phyloP scores from a whole-genome alignment of 2,329 filamentous ascomycete genomes.

The Xylariaceae sp. region DNA sequence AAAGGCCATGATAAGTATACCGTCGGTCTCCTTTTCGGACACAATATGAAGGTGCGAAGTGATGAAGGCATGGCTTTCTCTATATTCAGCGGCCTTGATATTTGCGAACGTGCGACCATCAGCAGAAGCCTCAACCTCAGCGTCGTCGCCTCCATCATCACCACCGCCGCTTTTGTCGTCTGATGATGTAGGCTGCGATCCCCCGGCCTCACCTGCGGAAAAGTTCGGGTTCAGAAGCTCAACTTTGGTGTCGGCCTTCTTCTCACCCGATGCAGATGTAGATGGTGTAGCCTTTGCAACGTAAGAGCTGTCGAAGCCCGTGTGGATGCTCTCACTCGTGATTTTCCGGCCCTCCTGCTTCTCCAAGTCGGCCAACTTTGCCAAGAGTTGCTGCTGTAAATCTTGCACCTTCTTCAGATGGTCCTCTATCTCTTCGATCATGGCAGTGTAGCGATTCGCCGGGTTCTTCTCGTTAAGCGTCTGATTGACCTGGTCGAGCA shows the following conservation, averaged over 20 bases:
- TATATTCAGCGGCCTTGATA: constrained; percentile 73
- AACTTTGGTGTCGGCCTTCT: constrained; percentile 49
- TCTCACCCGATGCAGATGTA: constrained; percentile 37
- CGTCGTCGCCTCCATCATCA: constrained; percentile 56
- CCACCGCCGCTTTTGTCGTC: constrained; percentile 57
- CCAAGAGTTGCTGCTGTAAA: constrained; percentile 69
- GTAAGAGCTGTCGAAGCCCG: constrained; percentile 84
- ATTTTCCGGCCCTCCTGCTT: constrained; percentile 85
- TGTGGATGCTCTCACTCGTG: constrained; percentile 84
- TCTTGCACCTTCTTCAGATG: constrained; percentile 75
- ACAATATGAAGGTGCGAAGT: constrained; percentile 73
- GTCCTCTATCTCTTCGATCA: constrained; percentile 70
- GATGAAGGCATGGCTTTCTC: constrained; percentile 70
- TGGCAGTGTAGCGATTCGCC: constrained; percentile 65
- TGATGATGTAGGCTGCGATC: constrained; percentile 26
- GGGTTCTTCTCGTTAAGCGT: constrained; percentile 73
- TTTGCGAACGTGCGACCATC: constrained; percentile 76
- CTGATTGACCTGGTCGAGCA: constrained; percentile 88
- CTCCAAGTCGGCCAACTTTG: constrained; percentile 76
- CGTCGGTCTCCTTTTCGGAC: constrained; percentile 82
- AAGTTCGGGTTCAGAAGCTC: constrained; percentile 73
- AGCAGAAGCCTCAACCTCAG: constrained; percentile 66
- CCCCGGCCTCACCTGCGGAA: constrained; percentile 32
- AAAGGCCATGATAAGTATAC: constrained; percentile 85
- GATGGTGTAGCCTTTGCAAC: constrained; percentile 46